phyloP scores from a whole-genome alignment of 495 filamentous ascomycete species.

The Platismatia glauca region DNA sequence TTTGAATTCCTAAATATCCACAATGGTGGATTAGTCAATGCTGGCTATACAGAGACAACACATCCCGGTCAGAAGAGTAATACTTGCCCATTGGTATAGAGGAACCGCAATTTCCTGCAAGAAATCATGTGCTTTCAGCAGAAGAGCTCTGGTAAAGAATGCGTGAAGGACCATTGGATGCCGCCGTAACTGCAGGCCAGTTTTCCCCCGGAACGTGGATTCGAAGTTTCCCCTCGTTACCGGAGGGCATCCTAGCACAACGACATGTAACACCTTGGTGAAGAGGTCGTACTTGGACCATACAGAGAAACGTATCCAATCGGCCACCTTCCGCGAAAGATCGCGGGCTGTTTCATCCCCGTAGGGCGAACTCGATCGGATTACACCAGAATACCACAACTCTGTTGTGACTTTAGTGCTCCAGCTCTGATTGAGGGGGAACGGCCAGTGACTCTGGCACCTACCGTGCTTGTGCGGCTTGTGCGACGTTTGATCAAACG shows the following conservation, averaged over 20 bases:
- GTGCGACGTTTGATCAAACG: conserved; percentile 3
- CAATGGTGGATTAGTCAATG: conserved; percentile 2
- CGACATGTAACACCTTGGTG: conserved; percentile 9
- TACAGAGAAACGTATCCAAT: conserved; percentile 6
- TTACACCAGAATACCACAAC: conserved; percentile 14
- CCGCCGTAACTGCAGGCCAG: conserved; percentile 8
- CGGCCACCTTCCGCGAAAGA: conserved; percentile 11
- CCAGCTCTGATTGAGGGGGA: background rate
- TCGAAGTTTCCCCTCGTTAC: conserved; percentile 6
- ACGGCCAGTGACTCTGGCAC: background rate
- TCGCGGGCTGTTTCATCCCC: conserved; percentile 13
- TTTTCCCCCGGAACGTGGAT: conserved; percentile 1
- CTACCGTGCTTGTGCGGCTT: conserved; percentile 10
- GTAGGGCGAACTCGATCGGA: conserved; percentile 3
- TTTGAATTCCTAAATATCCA: conserved; percentile 15
- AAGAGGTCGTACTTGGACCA: conserved; percentile 14
- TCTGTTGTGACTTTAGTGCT: conserved; percentile 9
- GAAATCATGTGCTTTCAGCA: conserved; percentile 13
- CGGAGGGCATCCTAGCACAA: conserved; percentile 12
- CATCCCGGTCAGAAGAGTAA: background rate
- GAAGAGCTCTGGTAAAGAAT: conserved; percentile 4
- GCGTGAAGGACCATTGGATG: conserved; percentile 15
- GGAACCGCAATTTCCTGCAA: conserved; percentile 5
- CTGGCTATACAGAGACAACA: background rate
- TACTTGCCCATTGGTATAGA: conserved; percentile 12